phyloP scores from a whole-genome alignment of 495 filamentous ascomycete genomes.

The Xylaria grammica region DNA sequence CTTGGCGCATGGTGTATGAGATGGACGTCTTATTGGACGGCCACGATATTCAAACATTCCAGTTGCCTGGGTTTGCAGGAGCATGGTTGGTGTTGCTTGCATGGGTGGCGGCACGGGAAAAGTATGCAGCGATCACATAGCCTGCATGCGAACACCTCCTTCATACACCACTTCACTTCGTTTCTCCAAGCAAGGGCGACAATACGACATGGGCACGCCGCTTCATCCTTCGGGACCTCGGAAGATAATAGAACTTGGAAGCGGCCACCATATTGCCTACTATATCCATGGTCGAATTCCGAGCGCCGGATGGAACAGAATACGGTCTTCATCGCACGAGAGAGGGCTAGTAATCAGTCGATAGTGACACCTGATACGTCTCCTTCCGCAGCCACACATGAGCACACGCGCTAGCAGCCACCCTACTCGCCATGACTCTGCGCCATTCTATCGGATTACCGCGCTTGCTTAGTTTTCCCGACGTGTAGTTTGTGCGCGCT shows the following conservation, averaged over 20 bases:
- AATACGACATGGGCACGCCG: neutral
- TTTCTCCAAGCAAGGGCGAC: neutral
- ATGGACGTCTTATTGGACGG: neutral
- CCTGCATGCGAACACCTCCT: neutral
- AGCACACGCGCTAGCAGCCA: neutral
- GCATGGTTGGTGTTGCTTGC: constrained; percentile 12
- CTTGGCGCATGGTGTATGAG: constrained; percentile 10
- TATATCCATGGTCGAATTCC: neutral
- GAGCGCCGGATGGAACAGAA: neutral
- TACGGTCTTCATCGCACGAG: neutral
- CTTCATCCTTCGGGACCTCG: no score
- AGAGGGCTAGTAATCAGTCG: neutral
- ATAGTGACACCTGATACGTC: neutral
- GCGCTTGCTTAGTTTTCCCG: neutral
- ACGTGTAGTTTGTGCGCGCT: neutral
- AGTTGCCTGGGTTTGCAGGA: constrained; percentile 9
- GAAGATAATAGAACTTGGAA: neutral
- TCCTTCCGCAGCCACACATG: neutral
- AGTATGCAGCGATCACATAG: neutral
- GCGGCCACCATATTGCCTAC: neutral
- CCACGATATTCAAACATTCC: neutral
- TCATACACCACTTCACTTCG: neutral
- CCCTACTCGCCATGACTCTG: neutral
- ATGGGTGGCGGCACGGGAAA: neutral
- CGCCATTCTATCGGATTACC: neutral